Conservation (phyloP, 1,284 basidiomycete species). For the Kalmanozyma brasiliensis region DNA sequence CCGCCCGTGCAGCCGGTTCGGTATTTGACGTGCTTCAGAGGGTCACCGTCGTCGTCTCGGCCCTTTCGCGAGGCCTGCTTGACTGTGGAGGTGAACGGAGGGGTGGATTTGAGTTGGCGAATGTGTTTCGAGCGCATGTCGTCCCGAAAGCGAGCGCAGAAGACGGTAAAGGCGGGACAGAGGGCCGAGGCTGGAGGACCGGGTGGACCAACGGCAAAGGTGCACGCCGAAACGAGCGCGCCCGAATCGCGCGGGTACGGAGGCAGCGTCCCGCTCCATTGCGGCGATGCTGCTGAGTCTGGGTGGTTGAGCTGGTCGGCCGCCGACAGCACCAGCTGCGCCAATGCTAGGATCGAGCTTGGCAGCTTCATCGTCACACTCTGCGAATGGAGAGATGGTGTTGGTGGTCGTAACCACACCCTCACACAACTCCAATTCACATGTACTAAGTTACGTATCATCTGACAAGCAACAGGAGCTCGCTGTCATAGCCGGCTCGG, state of each 20-base stretch:
- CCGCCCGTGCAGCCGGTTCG: slow-evolving; percentile 28
- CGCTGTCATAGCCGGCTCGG: no score
- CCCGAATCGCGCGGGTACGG: slow-evolving; percentile 1
- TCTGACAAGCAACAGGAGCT: no score
- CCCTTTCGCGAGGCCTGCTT: neutral
- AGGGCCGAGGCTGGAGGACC: slow-evolving; percentile 16
- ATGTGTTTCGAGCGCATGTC: slow-evolving; percentile 13
- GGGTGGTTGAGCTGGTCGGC: neutral
- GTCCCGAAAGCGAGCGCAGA: slow-evolving; percentile 16
- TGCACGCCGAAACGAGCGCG: slow-evolving; percentile 19
- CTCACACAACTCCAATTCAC: no score
- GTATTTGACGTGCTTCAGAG: slow-evolving; percentile 11
- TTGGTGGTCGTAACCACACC: neutral
- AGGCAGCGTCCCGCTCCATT: slow-evolving; percentile 17
- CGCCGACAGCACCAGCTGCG: slow-evolving; percentile 1
- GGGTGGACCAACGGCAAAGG: slow-evolving; percentile 37
- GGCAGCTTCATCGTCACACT: slow-evolving; percentile 7
- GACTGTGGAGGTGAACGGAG: slow-evolving; percentile 8
- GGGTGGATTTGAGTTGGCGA: slow-evolving; percentile 12
- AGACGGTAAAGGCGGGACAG: slow-evolving; percentile 26
- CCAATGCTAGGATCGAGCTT: slow-evolving; percentile 10
- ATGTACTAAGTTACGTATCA: no score
- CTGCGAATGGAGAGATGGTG: neutral
- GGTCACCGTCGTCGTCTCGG: slow-evolving; percentile 16
- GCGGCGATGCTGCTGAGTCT: neutral